Conservation (phyloP, 1,139 yeast species). For the Geotrichum phurueaensis region DNA sequence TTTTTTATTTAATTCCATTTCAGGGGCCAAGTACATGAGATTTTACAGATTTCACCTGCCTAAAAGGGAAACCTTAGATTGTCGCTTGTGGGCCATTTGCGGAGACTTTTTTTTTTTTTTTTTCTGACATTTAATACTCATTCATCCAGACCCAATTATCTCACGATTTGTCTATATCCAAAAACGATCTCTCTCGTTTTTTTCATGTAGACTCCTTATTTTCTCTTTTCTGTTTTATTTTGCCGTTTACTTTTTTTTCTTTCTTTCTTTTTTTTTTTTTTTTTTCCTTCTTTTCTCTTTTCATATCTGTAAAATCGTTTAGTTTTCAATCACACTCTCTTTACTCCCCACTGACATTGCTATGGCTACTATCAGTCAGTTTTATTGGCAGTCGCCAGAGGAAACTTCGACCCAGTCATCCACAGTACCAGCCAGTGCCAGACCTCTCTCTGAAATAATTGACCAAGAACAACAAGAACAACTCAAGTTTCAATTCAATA, state of each 20-base stretch:
- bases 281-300: neutral
- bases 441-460: constrained; percentile 14
- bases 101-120: neutral
- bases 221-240: neutral
- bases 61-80: no score
- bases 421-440: neutral
- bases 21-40: no score
- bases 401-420: neutral
- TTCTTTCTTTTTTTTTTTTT: neutral
- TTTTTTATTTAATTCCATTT: no score
- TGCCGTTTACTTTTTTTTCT: neutral
- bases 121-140: neutral
- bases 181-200: neutral
- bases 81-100: no score
- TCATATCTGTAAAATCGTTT: neutral
- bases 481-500: constrained; percentile 1
- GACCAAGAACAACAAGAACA: constrained; percentile 12
- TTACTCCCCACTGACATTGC: neutral
- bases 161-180: neutral
- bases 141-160: neutral
- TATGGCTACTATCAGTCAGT: neutral
- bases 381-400: constrained; percentile 1
- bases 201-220: neutral
- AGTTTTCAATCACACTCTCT: neutral
- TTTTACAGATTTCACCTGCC: no score